phyloP scores from a whole-genome alignment of 441 rosid species.

The Erodium texanum region DNA sequence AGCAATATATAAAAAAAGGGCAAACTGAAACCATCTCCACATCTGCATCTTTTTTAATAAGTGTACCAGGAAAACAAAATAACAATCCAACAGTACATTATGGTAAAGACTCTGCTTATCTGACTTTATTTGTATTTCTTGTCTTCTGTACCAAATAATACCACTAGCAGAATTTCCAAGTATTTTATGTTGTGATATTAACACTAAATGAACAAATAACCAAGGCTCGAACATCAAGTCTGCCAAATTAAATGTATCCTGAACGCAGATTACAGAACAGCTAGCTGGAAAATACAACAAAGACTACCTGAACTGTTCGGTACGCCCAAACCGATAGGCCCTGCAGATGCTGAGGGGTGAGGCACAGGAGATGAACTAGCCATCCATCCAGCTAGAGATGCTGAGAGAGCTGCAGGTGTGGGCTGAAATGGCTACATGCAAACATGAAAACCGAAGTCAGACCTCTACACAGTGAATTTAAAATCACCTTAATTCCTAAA shows the following conservation, averaged over 20 bases:
- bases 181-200: neutral
- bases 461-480: constrained; percentile 11
- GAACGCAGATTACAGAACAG: constrained; percentile 1
- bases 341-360: constrained; percentile 59
- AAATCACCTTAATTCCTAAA: constrained; percentile 9
- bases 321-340: constrained; percentile 47
- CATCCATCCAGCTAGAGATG: constrained; percentile 81
- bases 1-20: neutral
- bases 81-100: constrained; percentile 5
- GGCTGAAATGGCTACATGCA: constrained; percentile 64
- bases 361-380: constrained; percentile 58
- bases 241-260: neutral
- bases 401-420: constrained; percentile 50
- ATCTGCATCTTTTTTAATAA: neutral
- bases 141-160: constrained; percentile 7
- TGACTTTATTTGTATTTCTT: neutral
- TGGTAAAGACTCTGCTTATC: too few relatives aligned
- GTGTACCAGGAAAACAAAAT: too few relatives aligned
- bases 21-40: neutral
- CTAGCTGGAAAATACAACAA: constrained; percentile 7
- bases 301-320: constrained; percentile 49
- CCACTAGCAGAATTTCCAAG: constrained; percentile 6
- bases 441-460: constrained; percentile 13
- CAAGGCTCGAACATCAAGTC: constrained; percentile 1
- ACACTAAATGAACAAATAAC: too few relatives aligned